Base-by-base conservation (phyloP, 441 rosid genomes). In the Pelargonium exstipulatum region DNA sequence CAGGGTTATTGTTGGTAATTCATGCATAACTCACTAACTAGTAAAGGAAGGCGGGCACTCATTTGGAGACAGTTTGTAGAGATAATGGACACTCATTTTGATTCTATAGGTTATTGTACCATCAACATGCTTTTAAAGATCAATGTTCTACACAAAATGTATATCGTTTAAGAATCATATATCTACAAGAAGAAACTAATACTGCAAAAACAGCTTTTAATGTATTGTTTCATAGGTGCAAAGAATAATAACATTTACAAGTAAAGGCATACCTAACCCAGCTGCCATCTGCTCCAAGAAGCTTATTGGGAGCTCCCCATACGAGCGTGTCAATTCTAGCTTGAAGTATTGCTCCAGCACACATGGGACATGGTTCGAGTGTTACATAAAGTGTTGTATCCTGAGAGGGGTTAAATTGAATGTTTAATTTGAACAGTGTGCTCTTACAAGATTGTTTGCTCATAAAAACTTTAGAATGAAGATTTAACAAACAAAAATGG, bases 321-420 rank as follows among this genome's bases (percentile, higher is more conserved):
- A 95, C 97, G 65, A 95, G 87, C 69, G 87, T 85, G 73, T 89
- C 80, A 4, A 94, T 83, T 74, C 97, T 87, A 65, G 97, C 93
- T 83, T 91, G 99, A 79, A 95, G 98, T 73, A 92, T 89, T 71
- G 99, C 99, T 73, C 99, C 99, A 71, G 98, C 99, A 81, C 99
- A 95, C 97, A 95, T 92, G 13, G 98, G 88, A 63, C 98, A 95
- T 1, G 99, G 98, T 82, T 95, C 99, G 55, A 92, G 91, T 42
- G 99, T 92, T 75, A 90, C 96, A 73, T 95, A 95, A 55, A 92
- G 90, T 3, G 97, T 88, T 0, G 97, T 77, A 43, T 86, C 96
- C 96, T 92, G 88, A 63, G 53, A 65, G 35, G 22, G 16, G 37
- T 71, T 64, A 26, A 72, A 64, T 42, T 20, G 51, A 73, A 68